Base-by-base conservation (phyloP, 441 rosid species). In the Kokia cookei region DNA sequence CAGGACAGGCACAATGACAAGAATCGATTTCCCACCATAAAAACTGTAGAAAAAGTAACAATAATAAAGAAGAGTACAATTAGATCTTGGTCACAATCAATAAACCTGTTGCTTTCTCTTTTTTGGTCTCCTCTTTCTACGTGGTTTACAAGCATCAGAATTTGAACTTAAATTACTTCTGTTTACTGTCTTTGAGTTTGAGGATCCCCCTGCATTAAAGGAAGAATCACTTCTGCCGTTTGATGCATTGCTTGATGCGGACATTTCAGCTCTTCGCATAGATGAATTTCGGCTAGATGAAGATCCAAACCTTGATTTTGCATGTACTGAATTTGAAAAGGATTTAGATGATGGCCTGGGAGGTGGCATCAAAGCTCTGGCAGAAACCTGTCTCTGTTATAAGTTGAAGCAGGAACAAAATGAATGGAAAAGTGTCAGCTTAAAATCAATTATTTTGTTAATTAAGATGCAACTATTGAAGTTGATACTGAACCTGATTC, bases 131-230 rank as follows among this genome's bases (percentile, higher is more conserved):
- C 99, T 90, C 89, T 96, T 96, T 77, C 98, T 88, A 72, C 90
- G 86, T 40, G 97, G 99, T 84, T 92, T 96, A 72, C 82, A 90
- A 48, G 98, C 96, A 85, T 96, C 99, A 51, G 99, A 93, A 76
- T 91, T 92, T 51, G 97, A 96, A 83, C 99, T 96, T 78, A 96
- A 79, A 76, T 91, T 93, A 82, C 99, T 95, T 78, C 97, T 85
- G 27, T 88, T 91, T 72, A 97, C 94, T 51, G 90, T 87, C 82
- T 86, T 84, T 29, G 88, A 79, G 76, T 79, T 84, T 73, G 95
- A 85, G 62, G 92, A 85, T n/a, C 80, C 79, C 73, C 85, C 79
- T 7, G 82, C 79, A 40, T 79, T 84, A 69, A 82, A 80, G 54
- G 91, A 90, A 64, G 91, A 73, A 63, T 82, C 85, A 22, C 83